phyloP scores from a whole-genome alignment of 148 eudicot species.

The Vaccinium vitisidaea region DNA sequence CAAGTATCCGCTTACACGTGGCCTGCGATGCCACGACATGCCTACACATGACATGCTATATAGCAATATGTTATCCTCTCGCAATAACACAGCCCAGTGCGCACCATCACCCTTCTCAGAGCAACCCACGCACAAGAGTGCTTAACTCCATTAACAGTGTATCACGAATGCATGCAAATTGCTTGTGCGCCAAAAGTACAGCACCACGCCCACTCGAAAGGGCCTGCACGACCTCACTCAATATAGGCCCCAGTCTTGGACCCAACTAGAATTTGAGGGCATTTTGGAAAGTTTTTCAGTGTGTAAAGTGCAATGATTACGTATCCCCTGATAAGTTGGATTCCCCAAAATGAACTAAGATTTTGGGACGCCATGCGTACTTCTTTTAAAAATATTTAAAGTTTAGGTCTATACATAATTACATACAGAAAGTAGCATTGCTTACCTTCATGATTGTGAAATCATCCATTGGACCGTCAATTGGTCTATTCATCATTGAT shows the following conservation, averaged over 20 bases:
- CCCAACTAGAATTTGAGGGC: not conserved
- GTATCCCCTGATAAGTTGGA: not conserved
- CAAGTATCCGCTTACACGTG: not conserved
- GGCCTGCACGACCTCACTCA: not conserved
- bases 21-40: not conserved
- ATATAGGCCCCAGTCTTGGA: not conserved
- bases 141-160: not conserved
- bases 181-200: not conserved
- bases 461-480: slow-evolving; percentile 86
- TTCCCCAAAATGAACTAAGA: not conserved
- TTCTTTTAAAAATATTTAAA: not conserved
- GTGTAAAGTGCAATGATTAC: not conserved
- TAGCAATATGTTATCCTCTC: not conserved
- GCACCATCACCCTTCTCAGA: not conserved
- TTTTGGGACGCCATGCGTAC: not conserved
- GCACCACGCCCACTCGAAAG: not conserved
- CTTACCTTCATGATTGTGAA: slow-evolving; percentile 85
- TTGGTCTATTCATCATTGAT: slow-evolving; percentile 55
- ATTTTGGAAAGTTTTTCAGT: not conserved
- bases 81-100: not conserved
- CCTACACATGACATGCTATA: not conserved
- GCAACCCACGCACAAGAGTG: not conserved
- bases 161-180: not conserved
- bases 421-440: not conserved
- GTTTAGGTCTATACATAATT: not conserved